These are phyloP conservation scores for Leucocoprinus birnbaumii DNA, from an alignment of 768 basidiomycete species.

Conservation along the genomic window DNA sequence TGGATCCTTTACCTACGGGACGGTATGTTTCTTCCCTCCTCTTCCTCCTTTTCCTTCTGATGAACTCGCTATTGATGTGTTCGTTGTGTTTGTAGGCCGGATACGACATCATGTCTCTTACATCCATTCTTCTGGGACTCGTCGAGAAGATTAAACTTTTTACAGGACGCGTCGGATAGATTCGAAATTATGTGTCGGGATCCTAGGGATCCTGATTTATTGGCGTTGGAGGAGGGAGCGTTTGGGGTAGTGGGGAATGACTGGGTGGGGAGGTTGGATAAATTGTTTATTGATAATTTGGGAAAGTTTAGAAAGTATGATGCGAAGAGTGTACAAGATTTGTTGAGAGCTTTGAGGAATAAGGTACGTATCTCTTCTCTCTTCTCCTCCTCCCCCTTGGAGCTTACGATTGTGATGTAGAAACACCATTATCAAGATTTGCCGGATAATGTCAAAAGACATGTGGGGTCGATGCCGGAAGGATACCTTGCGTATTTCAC, in stretches of 20 bases:
- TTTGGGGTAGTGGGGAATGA: slow-evolving; percentile 78
- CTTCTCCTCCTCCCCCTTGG: too few relatives aligned
- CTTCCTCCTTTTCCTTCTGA: too few relatives aligned
- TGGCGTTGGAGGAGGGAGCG: slow-evolving; percentile 73
- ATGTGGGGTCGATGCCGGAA: slow-evolving; percentile 87
- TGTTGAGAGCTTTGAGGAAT: slow-evolving; percentile 90
- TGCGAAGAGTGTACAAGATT: slow-evolving; percentile 84
- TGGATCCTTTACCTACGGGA: slow-evolving; percentile 68
- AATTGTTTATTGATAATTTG: slow-evolving; percentile 87
- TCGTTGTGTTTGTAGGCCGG: slow-evolving; percentile 66
- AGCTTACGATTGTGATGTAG: too few relatives aligned
- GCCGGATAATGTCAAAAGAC: slow-evolving; percentile 85
- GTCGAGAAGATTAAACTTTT: slow-evolving; percentile 79
- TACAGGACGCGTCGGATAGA: slow-evolving; percentile 97
- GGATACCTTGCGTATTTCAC: slow-evolving; percentile 95
- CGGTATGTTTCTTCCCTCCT: slow-evolving; percentile 48
- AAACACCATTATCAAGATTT: slow-evolving; percentile 99
- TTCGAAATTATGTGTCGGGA: slow-evolving; percentile 98
- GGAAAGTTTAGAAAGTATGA: slow-evolving; percentile 99
- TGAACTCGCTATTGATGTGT: too few relatives aligned
- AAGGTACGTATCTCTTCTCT: too few relatives aligned
- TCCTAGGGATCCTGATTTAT: slow-evolving; percentile 74
- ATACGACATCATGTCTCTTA: slow-evolving; percentile 80
- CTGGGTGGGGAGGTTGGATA: slow-evolving; percentile 87
- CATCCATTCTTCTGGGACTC: slow-evolving; percentile 99